A percentile compares a stretch with the other conserved stretches of the same genome.
These are phyloP conservation scores for Eucommia ulmoides DNA, from an alignment of 257 asterid species.

Conservation along the genomic window DNA sequence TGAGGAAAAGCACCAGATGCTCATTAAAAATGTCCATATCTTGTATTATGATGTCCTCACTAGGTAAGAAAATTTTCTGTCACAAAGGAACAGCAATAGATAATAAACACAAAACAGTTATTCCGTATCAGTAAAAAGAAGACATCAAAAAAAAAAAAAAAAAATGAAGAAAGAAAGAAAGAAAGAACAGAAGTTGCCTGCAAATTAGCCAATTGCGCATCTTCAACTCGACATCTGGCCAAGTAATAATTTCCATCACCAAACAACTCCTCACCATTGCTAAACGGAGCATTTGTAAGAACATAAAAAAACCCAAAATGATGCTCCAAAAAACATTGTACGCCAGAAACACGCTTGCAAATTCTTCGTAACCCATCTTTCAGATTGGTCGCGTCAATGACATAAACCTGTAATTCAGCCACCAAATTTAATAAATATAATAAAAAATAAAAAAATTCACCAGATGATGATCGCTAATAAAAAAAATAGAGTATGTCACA, in stretches of 20 bases:
- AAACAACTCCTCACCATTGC: slow-evolving; percentile 20
- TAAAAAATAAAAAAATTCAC: slow-evolving; percentile 14
- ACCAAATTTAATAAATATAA: slow-evolving; percentile 10
- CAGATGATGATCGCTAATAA: background rate
- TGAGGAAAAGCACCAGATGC: slow-evolving; percentile 67
- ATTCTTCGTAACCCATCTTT: slow-evolving; percentile 42
- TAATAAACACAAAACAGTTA: too few relatives aligned
- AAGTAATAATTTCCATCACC: slow-evolving; percentile 47
- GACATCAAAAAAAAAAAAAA: too few relatives aligned
- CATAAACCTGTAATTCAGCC: slow-evolving; percentile 56
- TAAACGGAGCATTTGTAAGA: slow-evolving; percentile 68
- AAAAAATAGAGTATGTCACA: slow-evolving; percentile 11
- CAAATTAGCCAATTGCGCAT: slow-evolving; percentile 32
- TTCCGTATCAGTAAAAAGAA: too few relatives aligned
- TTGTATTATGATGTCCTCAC: slow-evolving; percentile 41
- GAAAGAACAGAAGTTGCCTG: slow-evolving; percentile 47
- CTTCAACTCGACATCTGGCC: slow-evolving; percentile 54
- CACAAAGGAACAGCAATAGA: too few relatives aligned
- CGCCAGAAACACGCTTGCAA: slow-evolving; percentile 72
- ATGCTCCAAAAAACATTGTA: slow-evolving; percentile 85
- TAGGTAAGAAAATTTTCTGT: slow-evolving; percentile 54
- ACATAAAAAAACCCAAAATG: slow-evolving; percentile 47
- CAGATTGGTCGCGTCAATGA: slow-evolving; percentile 45
- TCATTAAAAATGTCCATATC: slow-evolving; percentile 85
- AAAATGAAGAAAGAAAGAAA: too few relatives aligned